Evolutionary conservation across 257 asterid genomes (phyloP).

Genomic region (Ehretia macrophylla): DNA sequence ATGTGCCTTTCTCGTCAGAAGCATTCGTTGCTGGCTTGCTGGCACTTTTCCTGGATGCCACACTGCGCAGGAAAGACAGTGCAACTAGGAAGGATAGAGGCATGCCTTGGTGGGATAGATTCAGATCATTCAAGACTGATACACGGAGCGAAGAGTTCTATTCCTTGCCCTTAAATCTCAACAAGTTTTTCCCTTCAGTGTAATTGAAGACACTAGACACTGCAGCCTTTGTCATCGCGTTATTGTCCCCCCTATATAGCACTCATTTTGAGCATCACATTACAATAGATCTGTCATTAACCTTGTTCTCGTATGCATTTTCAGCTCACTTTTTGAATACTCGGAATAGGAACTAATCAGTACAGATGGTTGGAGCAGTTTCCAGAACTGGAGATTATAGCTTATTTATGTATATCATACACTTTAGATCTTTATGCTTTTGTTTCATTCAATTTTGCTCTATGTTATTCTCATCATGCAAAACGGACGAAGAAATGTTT

Average conservation of each 20-base stretch:
- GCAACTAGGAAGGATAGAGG: constrained; percentile 76
- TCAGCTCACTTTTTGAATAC: neutral
- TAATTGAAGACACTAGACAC: constrained; percentile 20
- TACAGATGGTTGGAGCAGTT: too few relatives aligned
- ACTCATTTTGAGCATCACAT: neutral
- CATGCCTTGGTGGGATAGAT: constrained; percentile 92
- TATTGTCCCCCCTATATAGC: neutral
- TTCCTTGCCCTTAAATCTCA: constrained; percentile 77
- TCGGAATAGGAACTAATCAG: neutral
- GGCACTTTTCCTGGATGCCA: constrained; percentile 61
- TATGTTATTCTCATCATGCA: too few relatives aligned
- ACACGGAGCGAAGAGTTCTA: constrained; percentile 88
- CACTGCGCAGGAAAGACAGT: constrained; percentile 60
- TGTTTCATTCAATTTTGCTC: too few relatives aligned
- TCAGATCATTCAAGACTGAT: constrained; percentile 68
- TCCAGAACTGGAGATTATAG: too few relatives aligned
- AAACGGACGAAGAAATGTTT: too few relatives aligned
- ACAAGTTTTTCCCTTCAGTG: constrained; percentile 89
- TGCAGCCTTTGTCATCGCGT: neutral
- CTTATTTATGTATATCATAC: too few relatives aligned
- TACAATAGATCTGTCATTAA: neutral
- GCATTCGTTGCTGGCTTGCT: constrained; percentile 70
- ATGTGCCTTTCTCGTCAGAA: constrained; percentile 77
- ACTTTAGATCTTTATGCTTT: too few relatives aligned
- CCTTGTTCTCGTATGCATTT: neutral